Evolutionary conservation across 1,284 basidiomycete species (phyloP).

Genomic region (Ustilago vetiveriae): DNA sequence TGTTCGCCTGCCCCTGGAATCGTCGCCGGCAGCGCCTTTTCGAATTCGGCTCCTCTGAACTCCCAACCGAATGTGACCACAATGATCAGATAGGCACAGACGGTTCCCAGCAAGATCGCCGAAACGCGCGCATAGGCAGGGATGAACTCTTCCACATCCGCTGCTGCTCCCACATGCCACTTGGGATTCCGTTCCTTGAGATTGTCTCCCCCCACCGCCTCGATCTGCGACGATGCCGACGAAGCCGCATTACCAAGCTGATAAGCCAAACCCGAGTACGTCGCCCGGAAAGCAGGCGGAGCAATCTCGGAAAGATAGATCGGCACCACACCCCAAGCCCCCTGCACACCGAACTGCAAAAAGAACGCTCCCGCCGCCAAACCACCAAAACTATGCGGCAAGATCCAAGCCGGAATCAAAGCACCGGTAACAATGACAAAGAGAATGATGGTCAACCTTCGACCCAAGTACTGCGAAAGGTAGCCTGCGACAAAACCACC

Average conservation of each 20-base stretch:
- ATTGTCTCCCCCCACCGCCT: conserved; percentile 75
- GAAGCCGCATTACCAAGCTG: conserved; percentile 81
- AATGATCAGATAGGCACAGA: conserved; percentile 67
- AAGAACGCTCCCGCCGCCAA: conserved; percentile 71
- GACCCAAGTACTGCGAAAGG: conserved; percentile 83
- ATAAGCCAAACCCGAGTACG: conserved; percentile 90
- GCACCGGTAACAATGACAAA: conserved; percentile 65
- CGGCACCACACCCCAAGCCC: conserved; percentile 75
- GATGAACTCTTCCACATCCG: conserved; percentile 69
- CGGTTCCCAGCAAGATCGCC: conserved; percentile 81
- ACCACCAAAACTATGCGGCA: conserved; percentile 66
- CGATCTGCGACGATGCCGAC: conserved; percentile 87
- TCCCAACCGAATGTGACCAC: conserved; percentile 59
- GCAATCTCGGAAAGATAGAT: conserved; percentile 90
- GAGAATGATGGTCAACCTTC: conserved; percentile 84
- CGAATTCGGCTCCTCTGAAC: conserved; percentile 79
- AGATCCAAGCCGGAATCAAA: conserved; percentile 67
- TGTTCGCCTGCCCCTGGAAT: conserved; percentile 27
- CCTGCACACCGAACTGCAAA: conserved; percentile 67
- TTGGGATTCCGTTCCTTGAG: conserved; percentile 51
- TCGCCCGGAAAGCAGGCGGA: conserved; percentile 89
- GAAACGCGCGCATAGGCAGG: conserved; percentile 87
- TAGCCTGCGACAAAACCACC: conserved; percentile 83
- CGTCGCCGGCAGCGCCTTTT: conserved; percentile 66
- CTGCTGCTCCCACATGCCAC: conserved; percentile 31